phyloP scores from a whole-genome alignment of 352 stramenopile species.

The Globisporangium orthogonon region DNA sequence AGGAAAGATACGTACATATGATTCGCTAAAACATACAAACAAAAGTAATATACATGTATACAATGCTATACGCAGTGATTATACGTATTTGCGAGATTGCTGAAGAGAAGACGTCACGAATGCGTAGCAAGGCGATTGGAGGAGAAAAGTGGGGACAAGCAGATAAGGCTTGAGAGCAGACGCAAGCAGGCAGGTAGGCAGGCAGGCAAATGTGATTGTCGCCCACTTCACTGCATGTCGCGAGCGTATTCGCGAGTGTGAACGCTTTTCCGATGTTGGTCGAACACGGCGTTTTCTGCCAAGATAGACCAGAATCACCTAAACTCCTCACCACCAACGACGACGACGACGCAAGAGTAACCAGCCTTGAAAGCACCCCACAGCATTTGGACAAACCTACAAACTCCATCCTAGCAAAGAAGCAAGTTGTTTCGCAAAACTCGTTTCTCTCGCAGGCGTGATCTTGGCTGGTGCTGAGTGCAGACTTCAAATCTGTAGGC shows the following conservation, averaged over 20 bases:
- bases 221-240: not conserved
- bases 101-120: not conserved
- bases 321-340: no score
- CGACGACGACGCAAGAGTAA: no score
- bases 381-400: not conserved
- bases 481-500: slow-evolving; percentile 92
- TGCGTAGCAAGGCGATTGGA: not conserved
- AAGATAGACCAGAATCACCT: no score
- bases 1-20: not conserved
- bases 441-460: slow-evolving; percentile 47
- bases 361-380: no score
- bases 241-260: not conserved
- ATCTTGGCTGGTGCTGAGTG: slow-evolving; percentile 88
- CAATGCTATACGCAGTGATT: not conserved
- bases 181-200: no score
- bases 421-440: not conserved
- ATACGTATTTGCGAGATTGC: not conserved
- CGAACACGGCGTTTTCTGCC: no score
- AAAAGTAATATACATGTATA: not conserved
- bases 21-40: not conserved
- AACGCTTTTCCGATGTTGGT: no score
- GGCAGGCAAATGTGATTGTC: not conserved
- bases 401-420: no score
- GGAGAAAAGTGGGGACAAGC: not conserved
- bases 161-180: not conserved